Conservation (phyloP, 495 filamentous ascomycete genomes). For the Podospora tetraspora region DNA sequence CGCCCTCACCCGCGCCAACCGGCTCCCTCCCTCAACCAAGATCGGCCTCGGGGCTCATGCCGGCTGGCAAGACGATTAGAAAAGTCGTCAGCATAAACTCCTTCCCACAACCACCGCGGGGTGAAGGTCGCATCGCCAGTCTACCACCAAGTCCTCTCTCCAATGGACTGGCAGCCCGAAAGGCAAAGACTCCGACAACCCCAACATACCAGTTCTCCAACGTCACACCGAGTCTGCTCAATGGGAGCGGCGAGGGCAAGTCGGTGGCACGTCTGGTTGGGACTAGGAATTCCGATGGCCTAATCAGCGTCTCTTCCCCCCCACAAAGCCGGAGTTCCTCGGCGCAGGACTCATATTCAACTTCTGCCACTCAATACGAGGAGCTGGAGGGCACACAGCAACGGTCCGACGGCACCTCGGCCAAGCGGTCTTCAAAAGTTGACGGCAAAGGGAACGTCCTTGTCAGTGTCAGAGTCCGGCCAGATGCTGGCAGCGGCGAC, state of each 20-base stretch:
- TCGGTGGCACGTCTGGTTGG: constrained; percentile 55
- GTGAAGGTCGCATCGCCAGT: constrained; percentile 48
- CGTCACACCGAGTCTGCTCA: constrained; percentile 68
- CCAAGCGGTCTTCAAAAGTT: constrained; percentile 42
- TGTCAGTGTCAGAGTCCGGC: constrained; percentile 89
- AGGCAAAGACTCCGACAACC: constrained; percentile 36
- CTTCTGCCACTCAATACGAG: constrained; percentile 82
- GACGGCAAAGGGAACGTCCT: constrained; percentile 92
- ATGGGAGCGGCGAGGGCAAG: constrained; percentile 70
- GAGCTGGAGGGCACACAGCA: constrained; percentile 53
- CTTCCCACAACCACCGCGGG: constrained; percentile 83
- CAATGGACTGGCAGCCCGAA: constrained; percentile 38
- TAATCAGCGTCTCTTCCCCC: constrained; percentile 69
- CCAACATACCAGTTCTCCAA: constrained; percentile 38
- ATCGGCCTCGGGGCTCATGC: constrained; percentile 45
- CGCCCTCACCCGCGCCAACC: constrained; percentile 43
- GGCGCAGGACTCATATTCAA: constrained; percentile 83
- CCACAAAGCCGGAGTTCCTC: constrained; percentile 85
- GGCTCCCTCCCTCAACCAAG: constrained; percentile 48
- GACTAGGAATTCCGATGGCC: constrained; percentile 61
- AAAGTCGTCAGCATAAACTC: constrained; percentile 86
- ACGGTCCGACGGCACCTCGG: constrained; percentile 33
- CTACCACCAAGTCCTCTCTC: constrained; percentile 57
- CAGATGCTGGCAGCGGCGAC: constrained; percentile 62
- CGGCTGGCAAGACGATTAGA: constrained; percentile 60